Base-by-base conservation (phyloP, 2,329 filamentous ascomycete genomes). In the Aspergillus thermomutatus region DNA sequence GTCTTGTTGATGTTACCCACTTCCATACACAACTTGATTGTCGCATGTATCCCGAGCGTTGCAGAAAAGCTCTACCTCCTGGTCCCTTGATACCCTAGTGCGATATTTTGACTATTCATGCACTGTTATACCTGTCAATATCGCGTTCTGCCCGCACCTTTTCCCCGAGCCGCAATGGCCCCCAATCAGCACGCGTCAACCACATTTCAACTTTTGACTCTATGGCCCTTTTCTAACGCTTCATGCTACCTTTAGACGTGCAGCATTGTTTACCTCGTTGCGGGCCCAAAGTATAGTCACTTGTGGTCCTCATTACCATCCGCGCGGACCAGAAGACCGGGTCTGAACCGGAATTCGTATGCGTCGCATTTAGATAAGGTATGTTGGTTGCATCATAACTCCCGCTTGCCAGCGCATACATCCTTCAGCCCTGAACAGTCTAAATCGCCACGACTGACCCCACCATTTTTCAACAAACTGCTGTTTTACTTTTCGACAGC, bases 381-480 rank as follows among this genome's bases (percentile, higher is more conserved):
- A 74, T 67, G 72, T 71, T 60, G 60, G 63, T 66, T 72, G 69
- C 69, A 72, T 64, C 61, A 64, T 63, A 49, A 58, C 59, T 62
- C 63, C 62, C 65, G 63, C 65, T 66, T 74, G 72, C 72, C 72
- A 75, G 72, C 72, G 71, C 72, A 75, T 74, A 72, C 72, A 69
- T 71, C 64, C 65, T 60, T 65, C 59, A 63, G 60, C 63, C 61
- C 55, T 67, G 64, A 58, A 61, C 57, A 63, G 57, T 63, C 63
- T 66, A 66, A 68, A 61, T 64, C 61, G 64, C 65, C 66, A 66
- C 61, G 62, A 66, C 31, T 63, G 56, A 59, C 60, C 60, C 64
- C 61, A 56, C 62, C 59, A 54, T 60, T 54, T 55, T 58, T 46
- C 11, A 49, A 46, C 53, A 47, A 40, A 59, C 51, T 49, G n/a